phyloP scores from a whole-genome alignment of 192 early-diverging fungal species.

The Rhizophagus clarus region DNA sequence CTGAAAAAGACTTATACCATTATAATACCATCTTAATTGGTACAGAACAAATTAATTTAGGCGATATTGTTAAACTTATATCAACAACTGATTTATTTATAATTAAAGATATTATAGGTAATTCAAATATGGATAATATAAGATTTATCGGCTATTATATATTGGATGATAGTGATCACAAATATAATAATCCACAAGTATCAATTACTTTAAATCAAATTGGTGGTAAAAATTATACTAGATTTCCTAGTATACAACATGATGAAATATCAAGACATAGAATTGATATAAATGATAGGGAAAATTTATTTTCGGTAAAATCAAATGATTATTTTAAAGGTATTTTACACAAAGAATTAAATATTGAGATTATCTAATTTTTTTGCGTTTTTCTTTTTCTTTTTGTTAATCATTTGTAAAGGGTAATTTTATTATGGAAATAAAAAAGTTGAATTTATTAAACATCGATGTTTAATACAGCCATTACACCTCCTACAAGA shows the following conservation, averaged over 20 bases:
- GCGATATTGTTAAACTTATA: background rate
- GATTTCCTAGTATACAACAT: background rate
- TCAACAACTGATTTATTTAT: background rate
- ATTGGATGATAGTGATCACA: background rate
- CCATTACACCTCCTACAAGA: constrained; percentile 84
- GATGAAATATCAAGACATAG: background rate
- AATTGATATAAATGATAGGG: background rate
- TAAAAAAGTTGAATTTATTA: constrained; percentile 17
- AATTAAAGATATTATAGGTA: background rate
- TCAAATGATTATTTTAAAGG: too few species aligned
- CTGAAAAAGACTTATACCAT: background rate
- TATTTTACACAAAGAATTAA: too few species aligned
- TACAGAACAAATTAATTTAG: background rate
- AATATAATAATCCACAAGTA: background rate
- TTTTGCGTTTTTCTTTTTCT: too few species aligned
- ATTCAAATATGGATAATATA: background rate
- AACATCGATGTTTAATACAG: constrained; percentile 64
- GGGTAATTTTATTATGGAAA: too few species aligned
- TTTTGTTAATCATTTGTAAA: too few species aligned
- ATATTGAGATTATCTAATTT: too few species aligned
- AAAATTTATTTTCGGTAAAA: background rate
- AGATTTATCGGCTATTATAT: background rate
- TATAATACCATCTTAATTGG: background rate
- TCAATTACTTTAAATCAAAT: background rate
- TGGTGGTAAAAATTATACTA: background rate